Percentiles rank a stretch among this genome's conserved stretches.
These are phyloP conservation scores for Barnettozyma sucrosica DNA, from an alignment of 805 yeast genomes.

Conservation along the genomic window DNA sequence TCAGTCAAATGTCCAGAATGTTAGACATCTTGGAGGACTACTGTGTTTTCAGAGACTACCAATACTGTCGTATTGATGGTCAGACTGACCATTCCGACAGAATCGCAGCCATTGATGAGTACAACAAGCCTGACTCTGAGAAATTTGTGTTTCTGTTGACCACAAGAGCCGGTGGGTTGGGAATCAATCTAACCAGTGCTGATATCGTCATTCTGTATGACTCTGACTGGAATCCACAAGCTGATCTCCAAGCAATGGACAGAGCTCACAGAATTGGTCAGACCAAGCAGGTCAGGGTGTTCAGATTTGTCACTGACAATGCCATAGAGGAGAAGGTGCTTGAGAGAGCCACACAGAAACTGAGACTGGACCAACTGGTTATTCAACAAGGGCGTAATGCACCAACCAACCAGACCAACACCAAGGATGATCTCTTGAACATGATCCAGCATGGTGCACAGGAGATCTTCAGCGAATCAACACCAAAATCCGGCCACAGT, in stretches of 20 bases:
- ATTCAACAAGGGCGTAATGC: slow-evolving; percentile 65
- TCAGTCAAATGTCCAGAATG: slow-evolving; percentile 81
- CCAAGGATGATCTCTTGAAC: slow-evolving; percentile 67
- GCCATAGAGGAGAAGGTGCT: slow-evolving; percentile 80
- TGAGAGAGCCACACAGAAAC: slow-evolving; percentile 76
- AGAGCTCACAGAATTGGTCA: slow-evolving; percentile 88
- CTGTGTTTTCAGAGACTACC: slow-evolving; percentile 60
- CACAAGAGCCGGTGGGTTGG: slow-evolving; percentile 88
- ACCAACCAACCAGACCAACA: slow-evolving; percentile 32
- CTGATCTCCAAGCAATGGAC: slow-evolving; percentile 86
- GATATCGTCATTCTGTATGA: slow-evolving; percentile 71
- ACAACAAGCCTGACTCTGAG: slow-evolving; percentile 65
- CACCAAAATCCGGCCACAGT: slow-evolving; percentile 17
- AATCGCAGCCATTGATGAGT: slow-evolving; percentile 70
- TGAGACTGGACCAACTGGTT: slow-evolving; percentile 74
- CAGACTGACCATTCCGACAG: slow-evolving; percentile 77
- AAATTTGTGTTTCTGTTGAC: slow-evolving; percentile 73
- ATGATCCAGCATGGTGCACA: slow-evolving; percentile 86
- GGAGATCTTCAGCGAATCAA: slow-evolving; percentile 38
- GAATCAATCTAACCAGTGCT: slow-evolving; percentile 77
- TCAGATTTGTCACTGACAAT: slow-evolving; percentile 71
- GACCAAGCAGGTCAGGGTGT: slow-evolving; percentile 76
- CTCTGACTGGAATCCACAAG: slow-evolving; percentile 88
- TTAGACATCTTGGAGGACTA: slow-evolving; percentile 78
- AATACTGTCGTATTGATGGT: slow-evolving; percentile 79